Base-by-base conservation (phyloP, 345 rosid species). In the Aurinia saxatilis region DNA sequence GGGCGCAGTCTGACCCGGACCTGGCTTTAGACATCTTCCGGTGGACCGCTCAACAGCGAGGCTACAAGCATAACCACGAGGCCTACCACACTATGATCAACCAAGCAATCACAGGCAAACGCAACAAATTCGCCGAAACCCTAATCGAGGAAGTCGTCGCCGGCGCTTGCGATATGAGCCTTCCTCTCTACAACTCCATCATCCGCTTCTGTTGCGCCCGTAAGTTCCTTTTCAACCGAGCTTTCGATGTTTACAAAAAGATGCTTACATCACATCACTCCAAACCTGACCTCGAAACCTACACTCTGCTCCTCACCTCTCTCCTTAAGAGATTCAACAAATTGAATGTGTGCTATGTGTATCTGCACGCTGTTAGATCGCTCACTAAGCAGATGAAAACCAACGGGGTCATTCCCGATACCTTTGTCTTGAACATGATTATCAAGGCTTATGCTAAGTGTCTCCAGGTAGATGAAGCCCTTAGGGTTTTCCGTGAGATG, bases 21-120 rank as follows among this genome's bases (percentile, higher is more conserved):
- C 87, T 93, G 35, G 95, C 95, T 4, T 73, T 80, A 63, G 95
- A 87, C 71, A 85, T 93, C 46, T 93, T 90, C 84, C 97, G 96
- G 3, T 93, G 99, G 97, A 83, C 96, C 3, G 75, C 95, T 31
- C 88, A 72, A 56, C 84, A 82, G 31, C 83, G 88, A 50, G 78
- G 78, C 7, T 93, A 84, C 87, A 77, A 70, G 60, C 97, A 90
- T 80, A 79, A 75, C 50, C 73, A 82, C 53, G 63, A 66, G 30
- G 77, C 92, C 36, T 87, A 93, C 79, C 83, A 78, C 70, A 60
- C 84, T 34, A 75, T 82, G 57, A 80, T 93, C 77, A 77, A 78
- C 38, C 76, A 63, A 73, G 79, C 82, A n/a, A 77, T 80, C 50
- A 57, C 37, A 67, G 91, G 91, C 51, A 79, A 79, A 55, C 84